Conservation (phyloP, 257 asterid genomes). For the Solanum sejunctum region DNA sequence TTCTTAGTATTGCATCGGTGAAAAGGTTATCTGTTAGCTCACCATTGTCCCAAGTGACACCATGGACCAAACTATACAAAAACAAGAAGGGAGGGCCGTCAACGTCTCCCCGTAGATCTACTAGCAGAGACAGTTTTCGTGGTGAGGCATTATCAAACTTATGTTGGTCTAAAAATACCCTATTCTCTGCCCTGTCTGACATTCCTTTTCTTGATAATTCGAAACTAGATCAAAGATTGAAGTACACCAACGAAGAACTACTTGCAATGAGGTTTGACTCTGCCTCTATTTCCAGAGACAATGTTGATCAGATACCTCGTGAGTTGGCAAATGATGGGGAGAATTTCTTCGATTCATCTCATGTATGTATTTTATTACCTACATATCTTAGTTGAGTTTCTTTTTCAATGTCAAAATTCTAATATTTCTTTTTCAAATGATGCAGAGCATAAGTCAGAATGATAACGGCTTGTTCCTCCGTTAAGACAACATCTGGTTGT, state of each 20-base stretch:
- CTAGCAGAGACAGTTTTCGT: conserved; percentile 10
- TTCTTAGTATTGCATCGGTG: conserved; percentile 13
- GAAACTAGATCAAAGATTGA: conserved; percentile 78
- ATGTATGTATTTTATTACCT: neutral
- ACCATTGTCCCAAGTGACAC: conserved; percentile 22
- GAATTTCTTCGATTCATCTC: neutral
- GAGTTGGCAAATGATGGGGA: neutral
- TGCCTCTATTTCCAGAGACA: conserved; percentile 9
- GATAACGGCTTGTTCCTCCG: neutral
- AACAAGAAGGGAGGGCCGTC: conserved; percentile 22
- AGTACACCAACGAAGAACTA: conserved; percentile 61
- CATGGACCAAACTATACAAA: conserved; percentile 8
- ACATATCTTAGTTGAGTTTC: neutral
- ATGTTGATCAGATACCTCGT: conserved; percentile 6
- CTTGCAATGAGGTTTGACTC: conserved; percentile 37
- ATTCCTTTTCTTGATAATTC: neutral
- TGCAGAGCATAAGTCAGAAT: neutral
- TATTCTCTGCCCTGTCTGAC: neutral
- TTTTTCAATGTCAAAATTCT: neutral
- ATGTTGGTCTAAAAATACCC: neutral
- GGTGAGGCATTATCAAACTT: conserved; percentile 31
- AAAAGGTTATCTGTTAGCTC: conserved; percentile 7
- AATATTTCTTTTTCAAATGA: neutral
- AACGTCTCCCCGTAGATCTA: conserved; percentile 10
- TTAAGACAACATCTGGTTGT: no score